These are phyloP conservation scores for Rosa lucieae DNA, from an alignment of 306 rosid species.

Conservation along the genomic window DNA sequence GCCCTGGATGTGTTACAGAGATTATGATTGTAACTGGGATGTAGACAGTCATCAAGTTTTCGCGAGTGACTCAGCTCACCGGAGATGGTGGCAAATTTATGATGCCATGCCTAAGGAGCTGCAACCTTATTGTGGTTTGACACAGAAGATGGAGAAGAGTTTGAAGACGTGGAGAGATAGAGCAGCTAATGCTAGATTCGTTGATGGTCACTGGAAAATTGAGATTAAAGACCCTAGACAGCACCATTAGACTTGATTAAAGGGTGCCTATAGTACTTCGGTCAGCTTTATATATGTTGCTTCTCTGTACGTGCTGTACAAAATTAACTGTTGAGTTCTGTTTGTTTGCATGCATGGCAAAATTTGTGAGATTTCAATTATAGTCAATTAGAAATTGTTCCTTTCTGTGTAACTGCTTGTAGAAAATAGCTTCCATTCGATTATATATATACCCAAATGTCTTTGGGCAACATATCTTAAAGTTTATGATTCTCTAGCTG, in stretches of 20 bases:
- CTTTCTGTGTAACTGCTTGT: no score
- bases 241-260: background rate
- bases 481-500: no score
- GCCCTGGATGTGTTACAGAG: slow-evolving; percentile 91
- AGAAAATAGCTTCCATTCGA: no score
- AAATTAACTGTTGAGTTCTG: background rate
- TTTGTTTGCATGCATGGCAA: background rate
- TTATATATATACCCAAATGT: no score
- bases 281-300: background rate
- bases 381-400: no score
- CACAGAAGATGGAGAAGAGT: slow-evolving; percentile 41
- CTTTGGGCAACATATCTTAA: no score
- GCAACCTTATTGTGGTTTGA: slow-evolving; percentile 56
- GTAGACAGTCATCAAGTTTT: slow-evolving; percentile 28
- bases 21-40: slow-evolving; percentile 95
- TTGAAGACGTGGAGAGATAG: slow-evolving; percentile 37
- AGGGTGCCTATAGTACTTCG: background rate
- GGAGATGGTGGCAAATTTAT: slow-evolving; percentile 67
- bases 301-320: background rate
- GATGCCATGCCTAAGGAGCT: slow-evolving; percentile 59
- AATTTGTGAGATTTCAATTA: background rate
- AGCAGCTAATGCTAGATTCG: slow-evolving; percentile 40
- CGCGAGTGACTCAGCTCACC: slow-evolving; percentile 64
- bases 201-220: slow-evolving; percentile 67
- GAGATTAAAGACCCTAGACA: slow-evolving; percentile 55